Evolutionary conservation across 2,329 filamentous ascomycete species (phyloP).

Genomic region (Neonectria sp.): DNA sequence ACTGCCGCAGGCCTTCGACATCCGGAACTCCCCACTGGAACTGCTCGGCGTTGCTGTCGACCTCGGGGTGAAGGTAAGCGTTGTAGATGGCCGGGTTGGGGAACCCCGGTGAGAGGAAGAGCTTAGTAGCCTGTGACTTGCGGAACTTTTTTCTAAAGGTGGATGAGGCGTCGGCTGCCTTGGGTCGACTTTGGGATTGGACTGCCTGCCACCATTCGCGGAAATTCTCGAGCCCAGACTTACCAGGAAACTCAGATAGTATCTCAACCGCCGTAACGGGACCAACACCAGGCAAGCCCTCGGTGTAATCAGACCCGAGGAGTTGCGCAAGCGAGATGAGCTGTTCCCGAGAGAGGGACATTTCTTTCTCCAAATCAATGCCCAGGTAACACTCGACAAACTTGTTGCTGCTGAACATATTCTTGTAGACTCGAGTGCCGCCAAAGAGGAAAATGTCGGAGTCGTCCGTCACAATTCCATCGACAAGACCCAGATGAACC

Average conservation of each 20-base stretch:
- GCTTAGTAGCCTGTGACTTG: constrained; percentile 82
- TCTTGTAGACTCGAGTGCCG: constrained; percentile 97
- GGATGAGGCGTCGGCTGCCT: constrained; percentile 71
- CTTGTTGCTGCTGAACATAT: constrained; percentile 99
- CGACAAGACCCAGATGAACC: constrained; percentile 87
- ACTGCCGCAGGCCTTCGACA: constrained; percentile 85
- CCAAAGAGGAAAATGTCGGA: constrained; percentile 98
- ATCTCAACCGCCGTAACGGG: constrained; percentile 97
- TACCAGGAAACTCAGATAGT: constrained; percentile 85
- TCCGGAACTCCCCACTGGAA: constrained; percentile 99
- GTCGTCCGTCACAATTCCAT: constrained; percentile 98
- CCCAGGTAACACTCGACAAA: constrained; percentile 96
- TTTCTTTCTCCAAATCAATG: constrained; percentile 88
- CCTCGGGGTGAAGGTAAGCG: constrained; percentile 89
- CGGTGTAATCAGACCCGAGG: constrained; percentile 94
- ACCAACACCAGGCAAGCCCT: constrained; percentile 90
- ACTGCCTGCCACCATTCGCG: constrained; percentile 89
- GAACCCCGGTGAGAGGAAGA: constrained; percentile 87
- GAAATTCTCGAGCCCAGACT: constrained; percentile 78
- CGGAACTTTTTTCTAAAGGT: constrained; percentile 90
- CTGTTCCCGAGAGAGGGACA: constrained; percentile 87
- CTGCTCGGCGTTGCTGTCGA: constrained; percentile 81
- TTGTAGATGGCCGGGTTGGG: constrained; percentile 83
- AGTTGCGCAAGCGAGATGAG: constrained; percentile 93
- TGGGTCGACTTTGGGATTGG: constrained; percentile 76